Evolutionary conservation across 1,284 basidiomycete species (phyloP), one percentile per base, ranked within the genome.

Genomic region (Jaminaea rosea): DNA sequence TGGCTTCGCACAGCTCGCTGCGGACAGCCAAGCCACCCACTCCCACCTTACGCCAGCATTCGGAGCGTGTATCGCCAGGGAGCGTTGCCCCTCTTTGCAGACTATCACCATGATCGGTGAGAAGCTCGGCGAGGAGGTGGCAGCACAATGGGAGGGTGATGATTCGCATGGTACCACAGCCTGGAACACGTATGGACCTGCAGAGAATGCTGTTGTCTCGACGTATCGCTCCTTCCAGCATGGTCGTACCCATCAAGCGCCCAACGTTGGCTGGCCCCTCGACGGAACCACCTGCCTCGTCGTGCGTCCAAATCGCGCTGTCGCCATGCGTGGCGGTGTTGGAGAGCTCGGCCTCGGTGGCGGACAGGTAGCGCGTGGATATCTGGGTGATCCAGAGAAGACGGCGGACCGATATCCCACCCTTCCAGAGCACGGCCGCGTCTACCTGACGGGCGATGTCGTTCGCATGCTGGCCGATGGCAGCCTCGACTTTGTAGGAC

Each of bases 401-500:
- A 59, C 55, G 4, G 44, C 41, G n/a, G 37, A 47, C 15, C 29
- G 17, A 11, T 58, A 53, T 31, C 27, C 13, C 3, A 32, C n/a
- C 6, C 45, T 29, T 15, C 11, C 8, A 11, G 37, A 41, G 46
- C 31, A 55, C 23, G 24, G 50, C 27, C n/a, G 36, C 21, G 31
- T 61, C 29, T 61, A 61, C 47, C 47, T 44, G 7, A 61, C 59
- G 8, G 59, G 59, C 2, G 59, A 61, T 48, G 46, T 61, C 29
- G 59, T 61, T 23, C 27, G 59, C 17, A 52, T 55, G 52, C 55
- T 68, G 15, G 50, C 58, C 36, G 61, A 69, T 32, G 66, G 63
- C 11, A 62, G 55, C n/a, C 55, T 58, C 50, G 66, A 69, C 45
- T 69, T 65, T 46, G 59, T 69, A 17, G 67, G 67, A 4, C 51